These are phyloP conservation scores for Eucalyptus leucophloia DNA, from an alignment of 345 rosid species.

Conservation along the genomic window DNA sequence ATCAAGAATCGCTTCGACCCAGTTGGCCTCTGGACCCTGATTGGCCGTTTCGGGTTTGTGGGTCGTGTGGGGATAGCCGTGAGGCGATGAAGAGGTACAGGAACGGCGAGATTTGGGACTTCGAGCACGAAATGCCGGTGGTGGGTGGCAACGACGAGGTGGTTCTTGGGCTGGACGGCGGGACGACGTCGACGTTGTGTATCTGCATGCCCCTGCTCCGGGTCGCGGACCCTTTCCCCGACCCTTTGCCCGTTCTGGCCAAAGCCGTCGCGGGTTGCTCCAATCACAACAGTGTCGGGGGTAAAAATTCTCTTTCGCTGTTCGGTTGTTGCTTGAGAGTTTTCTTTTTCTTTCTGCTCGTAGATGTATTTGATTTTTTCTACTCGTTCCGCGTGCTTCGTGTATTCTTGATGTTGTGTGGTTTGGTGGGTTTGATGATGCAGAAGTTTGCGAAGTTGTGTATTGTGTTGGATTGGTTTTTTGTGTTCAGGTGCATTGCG, in stretches of 20 bases:
- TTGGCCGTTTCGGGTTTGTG: not conserved
- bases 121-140: constrained; percentile 25
- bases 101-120: constrained; percentile 62
- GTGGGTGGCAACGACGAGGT: constrained; percentile 6
- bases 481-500: not conserved
- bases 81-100: constrained; percentile 39
- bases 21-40: not conserved
- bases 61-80: not conserved
- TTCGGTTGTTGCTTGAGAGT: not conserved
- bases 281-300: constrained; percentile 68
- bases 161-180: constrained; percentile 62
- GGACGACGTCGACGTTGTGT: constrained; percentile 70
- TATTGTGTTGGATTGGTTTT: not conserved
- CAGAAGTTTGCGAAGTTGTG: not conserved
- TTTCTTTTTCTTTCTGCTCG: not conserved
- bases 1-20: not conserved
- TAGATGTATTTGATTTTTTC: not conserved
- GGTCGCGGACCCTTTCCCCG: constrained; percentile 38
- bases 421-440: not conserved
- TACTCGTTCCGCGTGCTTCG: not conserved
- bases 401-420: not conserved
- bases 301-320: not conserved
- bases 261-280: constrained; percentile 62
- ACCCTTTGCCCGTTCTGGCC: constrained; percentile 26
- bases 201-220: constrained; percentile 47